Base-by-base conservation (phyloP, 2,329 filamentous ascomycete genomes). In the Penicillium sp. region DNA sequence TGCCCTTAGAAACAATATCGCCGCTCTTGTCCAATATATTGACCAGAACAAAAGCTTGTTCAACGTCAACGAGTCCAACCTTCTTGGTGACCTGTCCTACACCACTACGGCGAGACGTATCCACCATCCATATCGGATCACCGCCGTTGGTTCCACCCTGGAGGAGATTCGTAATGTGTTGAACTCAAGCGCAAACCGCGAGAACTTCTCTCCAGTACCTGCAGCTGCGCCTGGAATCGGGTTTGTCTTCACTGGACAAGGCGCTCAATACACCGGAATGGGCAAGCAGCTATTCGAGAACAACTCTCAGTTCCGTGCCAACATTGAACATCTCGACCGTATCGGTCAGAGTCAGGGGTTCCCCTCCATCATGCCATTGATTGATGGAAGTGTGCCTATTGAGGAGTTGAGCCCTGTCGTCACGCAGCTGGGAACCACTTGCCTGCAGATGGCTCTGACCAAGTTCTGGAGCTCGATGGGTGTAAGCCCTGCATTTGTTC, bases 1-100 rank as follows among this genome's bases (percentile, higher is more conserved):
- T 14, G 76, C 81, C 0, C 73, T 85, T n/a, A 71, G 75, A 57
- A 80, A 79, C 57, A 90, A 90, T 63, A 79, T 86, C 1, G 78
- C 85, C 65, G 77, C 78, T 22, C 78, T 89, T 1, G 75, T 86
- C 7, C 69, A 73, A 2, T 87, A 83, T 74, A 81, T 89, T 66
- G 81, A 83, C 28, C 78, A 83, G 42, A 79, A 83, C 2, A 79
- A 84, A 45, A 63, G 61, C 12, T 5, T 54, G 47, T 61, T 65
- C 64, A 61, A 59, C 62, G 61, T 66, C 60, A 63, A 69, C n/a
- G 62, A 67, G 5, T 80, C 81, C 1, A 57, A 72, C 0, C 82
- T 84, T 0, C 70, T 89, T 14, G 78, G 82, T 1, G 79, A 85
- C 60, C 74, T 91, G 1, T 83, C 88, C 0, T 91, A 90, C 73